Base-by-base conservation (phyloP, 352 stramenopile genomes). In the Phytophthora podocarpi region DNA sequence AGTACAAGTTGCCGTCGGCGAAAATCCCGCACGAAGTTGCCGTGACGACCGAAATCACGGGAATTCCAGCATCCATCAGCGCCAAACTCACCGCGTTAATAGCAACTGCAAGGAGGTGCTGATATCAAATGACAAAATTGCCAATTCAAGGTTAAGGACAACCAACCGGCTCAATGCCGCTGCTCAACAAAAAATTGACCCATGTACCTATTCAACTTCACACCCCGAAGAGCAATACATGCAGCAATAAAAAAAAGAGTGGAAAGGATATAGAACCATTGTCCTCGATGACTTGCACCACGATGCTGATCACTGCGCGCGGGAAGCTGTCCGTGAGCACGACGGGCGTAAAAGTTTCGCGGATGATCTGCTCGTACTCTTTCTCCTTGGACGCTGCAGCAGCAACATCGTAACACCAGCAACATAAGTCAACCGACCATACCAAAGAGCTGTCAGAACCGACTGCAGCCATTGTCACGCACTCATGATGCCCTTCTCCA, bases 211-310 rank as follows among this genome's bases (percentile, higher is more conserved):
- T 51, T 2, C 16, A 24, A 65, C 2, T 21, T 7, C 6, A 63
- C 30, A 49, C 18, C 26, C 13, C 50, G n/a, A 40, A 70, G 21
- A 26, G 28, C 36, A 40, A 66, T 1, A 58, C 34, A 78, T 51
- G 32, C 41, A 66, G 28, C 15, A 47, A 61, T 27, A 42, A 49
- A 5, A 55, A 16, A 43, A 65, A 32, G 34, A 42, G 40, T 70
- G 23, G 45, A 71, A 57, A 82, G 65, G 76, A 82, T 82, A 87
- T 80, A 34, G 85, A 91, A 40, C 85, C 85, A 59, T 90, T 80
- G 70, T 93, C 82, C 57, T 95, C 82, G 49, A 95, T 79, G 35
- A 95, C 82, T 78, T 95, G 85, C 26, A 95, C 82, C 26, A 91
- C 79, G 62, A 95, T 86, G 68, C 82, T 91, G 72, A 95, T 91